Conservation (phyloP, 1,284 basidiomycete genomes). For the Cystobasidium sp. region DNA sequence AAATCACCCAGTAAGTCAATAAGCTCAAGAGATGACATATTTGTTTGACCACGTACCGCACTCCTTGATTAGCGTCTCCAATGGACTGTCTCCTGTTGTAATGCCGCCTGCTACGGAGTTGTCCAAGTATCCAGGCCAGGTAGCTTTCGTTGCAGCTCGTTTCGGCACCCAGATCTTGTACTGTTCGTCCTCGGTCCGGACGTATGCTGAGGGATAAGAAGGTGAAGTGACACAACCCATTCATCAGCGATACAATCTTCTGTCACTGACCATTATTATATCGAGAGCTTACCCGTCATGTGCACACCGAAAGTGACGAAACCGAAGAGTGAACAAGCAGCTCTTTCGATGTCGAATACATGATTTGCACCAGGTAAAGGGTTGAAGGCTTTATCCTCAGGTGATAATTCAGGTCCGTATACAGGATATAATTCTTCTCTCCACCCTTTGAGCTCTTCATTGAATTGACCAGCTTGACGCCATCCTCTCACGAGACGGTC, state of each 20-base stretch:
- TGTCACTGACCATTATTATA: not conserved
- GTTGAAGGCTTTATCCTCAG: conserved; percentile 40
- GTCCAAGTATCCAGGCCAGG: conserved; percentile 62
- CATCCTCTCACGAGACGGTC: conserved; percentile 55
- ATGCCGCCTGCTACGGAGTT: conserved; percentile 69
- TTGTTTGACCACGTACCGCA: conserved; percentile 65
- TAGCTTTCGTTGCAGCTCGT: conserved; percentile 81
- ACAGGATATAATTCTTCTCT: conserved; percentile 80
- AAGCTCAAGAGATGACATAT: conserved; percentile 66
- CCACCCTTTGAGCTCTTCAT: conserved; percentile 67
- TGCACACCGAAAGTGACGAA: conserved; percentile 86
- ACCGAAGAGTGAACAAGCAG: conserved; percentile 86
- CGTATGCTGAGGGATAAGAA: conserved; percentile 51
- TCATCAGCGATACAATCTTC: conserved; percentile 55
- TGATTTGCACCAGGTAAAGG: conserved; percentile 62
- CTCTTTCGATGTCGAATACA: conserved; percentile 85
- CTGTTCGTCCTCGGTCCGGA: conserved; percentile 47
- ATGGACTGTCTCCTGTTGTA: conserved; percentile 68
- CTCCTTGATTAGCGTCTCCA: conserved; percentile 85
- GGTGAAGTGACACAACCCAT: conserved; percentile 56
- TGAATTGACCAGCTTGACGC: conserved; percentile 57
- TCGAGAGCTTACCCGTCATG: conserved; percentile 63
- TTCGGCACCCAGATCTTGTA: conserved; percentile 81
- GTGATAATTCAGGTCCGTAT: conserved; percentile 66
- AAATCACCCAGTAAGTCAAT: conserved; percentile 64